Base-by-base conservation (phyloP, 176 grass and related monocot genomes). In the Cenchrus purpureus region DNA sequence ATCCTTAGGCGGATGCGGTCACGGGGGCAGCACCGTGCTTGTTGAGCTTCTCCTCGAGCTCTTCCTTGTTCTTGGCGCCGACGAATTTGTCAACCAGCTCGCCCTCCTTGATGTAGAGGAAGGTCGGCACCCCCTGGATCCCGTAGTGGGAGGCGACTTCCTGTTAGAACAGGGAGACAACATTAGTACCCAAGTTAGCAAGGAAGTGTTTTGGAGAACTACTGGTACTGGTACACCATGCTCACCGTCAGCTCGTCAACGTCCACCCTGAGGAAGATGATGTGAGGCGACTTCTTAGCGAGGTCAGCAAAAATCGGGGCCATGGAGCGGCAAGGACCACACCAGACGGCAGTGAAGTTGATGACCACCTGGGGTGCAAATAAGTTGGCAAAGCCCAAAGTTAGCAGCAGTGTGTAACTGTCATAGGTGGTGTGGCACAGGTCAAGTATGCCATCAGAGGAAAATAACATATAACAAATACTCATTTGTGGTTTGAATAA, bases 331-430 rank as follows among this genome's bases (percentile, higher is more conserved):
- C 94, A 97, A 48, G 94, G 92, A 29, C 86, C 88, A 2, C 92
- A 97, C 94, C 94, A 97, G 28, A 88, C 63, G 45, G 94, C 87
- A 43, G 94, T 94, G 86, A 94, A 97, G 68, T 97, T 91, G 52
- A 97, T 85, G 43, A 97, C 54, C 62, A 97, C 91, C 94, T 97
- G 76, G 37, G 28, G 9, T 34, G 6, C 25, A 44, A 66, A 9
- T 0, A 4, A 78, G 57, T 22, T 22, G 4, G 66, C 50, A 83
- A 19, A 69, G 63, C 31, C 22, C 15, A 61, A 29, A 5, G n/a
- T 68, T 59, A 44, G 69, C 43, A 43, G 70, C 4, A 1, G 12
- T 54, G 60, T 48, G 53, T 31, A 28, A 61, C 16, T 25, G 25
- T 25, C 25, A 25, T 25, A 25, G 25, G 25, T 31, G 48, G 40